phyloP scores from a whole-genome alignment of 106 monocot genomes.

The Ottelia alismoides region DNA sequence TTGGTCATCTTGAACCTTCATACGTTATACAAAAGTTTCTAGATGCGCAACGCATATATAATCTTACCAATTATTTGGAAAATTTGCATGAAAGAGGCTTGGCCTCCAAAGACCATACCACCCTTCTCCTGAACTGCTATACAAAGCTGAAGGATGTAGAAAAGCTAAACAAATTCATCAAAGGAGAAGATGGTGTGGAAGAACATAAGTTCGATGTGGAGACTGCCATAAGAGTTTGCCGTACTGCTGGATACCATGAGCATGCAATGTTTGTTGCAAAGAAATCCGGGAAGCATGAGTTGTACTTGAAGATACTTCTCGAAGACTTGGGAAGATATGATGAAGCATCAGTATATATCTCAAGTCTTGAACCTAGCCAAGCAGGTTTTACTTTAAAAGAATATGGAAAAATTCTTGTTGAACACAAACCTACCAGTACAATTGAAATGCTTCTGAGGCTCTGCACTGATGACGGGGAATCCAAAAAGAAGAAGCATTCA shows the following conservation, averaged over 20 bases:
- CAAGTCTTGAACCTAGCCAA: conserved; percentile 73
- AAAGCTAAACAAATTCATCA: conserved; percentile 90
- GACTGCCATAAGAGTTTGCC: conserved; percentile 95
- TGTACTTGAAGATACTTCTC: conserved; percentile 90
- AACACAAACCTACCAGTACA: conserved; percentile 63
- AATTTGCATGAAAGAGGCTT: conserved; percentile 81
- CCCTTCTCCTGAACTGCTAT: conserved; percentile 93
- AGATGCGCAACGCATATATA: conserved; percentile 89
- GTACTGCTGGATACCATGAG: conserved; percentile 94
- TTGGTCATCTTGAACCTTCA: conserved; percentile 93
- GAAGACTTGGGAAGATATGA: conserved; percentile 89
- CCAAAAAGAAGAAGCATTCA: conserved; percentile 18
- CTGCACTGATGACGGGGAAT: conserved; percentile 34
- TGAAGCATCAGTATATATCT: conserved; percentile 80
- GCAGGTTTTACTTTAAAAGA: conserved; percentile 82
- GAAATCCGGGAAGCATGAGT: conserved; percentile 85
- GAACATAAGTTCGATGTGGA: conserved; percentile 96
- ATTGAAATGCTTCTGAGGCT: conserved; percentile 70
- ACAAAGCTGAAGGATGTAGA: conserved; percentile 97
- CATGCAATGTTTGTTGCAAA: conserved; percentile 96
- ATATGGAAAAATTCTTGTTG: conserved; percentile 94
- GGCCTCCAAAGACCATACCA: conserved; percentile 94
- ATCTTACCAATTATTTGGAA: conserved; percentile 90
- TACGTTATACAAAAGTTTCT: conserved; percentile 99
- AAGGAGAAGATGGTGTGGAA: conserved; percentile 64